Evolutionary conservation across 495 filamentous ascomycete genomes (phyloP).

Genomic region (Penicillium cosmopolitanum): DNA sequence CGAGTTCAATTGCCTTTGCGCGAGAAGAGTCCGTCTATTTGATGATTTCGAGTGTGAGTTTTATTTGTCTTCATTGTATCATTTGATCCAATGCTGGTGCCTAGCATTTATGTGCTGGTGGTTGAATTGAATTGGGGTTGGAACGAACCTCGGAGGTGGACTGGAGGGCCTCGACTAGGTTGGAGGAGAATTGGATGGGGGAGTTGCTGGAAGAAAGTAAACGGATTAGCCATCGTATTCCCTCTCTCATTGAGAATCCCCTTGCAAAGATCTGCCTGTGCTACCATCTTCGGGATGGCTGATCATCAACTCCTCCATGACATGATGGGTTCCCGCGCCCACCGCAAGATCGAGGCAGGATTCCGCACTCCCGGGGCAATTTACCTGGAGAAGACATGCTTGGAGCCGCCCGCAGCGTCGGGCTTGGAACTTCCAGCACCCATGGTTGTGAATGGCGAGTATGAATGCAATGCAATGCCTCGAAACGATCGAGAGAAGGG

Average conservation of each 20-base stretch:
- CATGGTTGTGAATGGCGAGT: constrained; percentile 39
- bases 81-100: background rate
- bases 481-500: constrained; percentile 24
- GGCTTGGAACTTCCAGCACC: constrained; percentile 58
- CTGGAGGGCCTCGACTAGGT: constrained; percentile 80
- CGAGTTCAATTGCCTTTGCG: constrained; percentile 78
- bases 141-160: constrained; percentile 77
- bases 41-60: constrained; percentile 17
- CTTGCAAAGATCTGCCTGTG: background rate
- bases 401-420: constrained; percentile 48
- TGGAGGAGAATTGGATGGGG: constrained; percentile 84
- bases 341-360: constrained; percentile 9
- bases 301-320: constrained; percentile 19
- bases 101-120: constrained; percentile 8
- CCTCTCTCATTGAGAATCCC: background rate
- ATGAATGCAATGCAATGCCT: constrained; percentile 15
- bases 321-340: constrained; percentile 18
- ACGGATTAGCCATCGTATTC: background rate
- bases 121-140: constrained; percentile 6
- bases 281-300: background rate
- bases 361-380: constrained; percentile 8
- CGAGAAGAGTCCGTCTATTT: constrained; percentile 84
- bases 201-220: constrained; percentile 61
- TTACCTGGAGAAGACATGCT: constrained; percentile 59
- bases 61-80: background rate